Evolutionary conservation across 2,329 filamentous ascomycete species (phyloP).

Genomic region (Fusarium mundagurra): DNA sequence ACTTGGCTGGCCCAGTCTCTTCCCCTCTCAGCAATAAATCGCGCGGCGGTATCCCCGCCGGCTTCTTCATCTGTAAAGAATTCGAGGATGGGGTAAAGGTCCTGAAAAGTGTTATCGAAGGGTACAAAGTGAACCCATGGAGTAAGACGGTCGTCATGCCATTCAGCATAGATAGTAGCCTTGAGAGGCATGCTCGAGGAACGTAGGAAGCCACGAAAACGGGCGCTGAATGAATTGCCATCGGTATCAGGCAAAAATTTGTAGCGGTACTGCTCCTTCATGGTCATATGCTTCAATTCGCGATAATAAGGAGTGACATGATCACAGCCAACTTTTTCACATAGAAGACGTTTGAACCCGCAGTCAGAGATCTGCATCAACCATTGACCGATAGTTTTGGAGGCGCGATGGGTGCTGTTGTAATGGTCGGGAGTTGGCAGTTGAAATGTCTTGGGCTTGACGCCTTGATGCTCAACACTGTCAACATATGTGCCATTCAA

Average conservation of each 20-base stretch:
- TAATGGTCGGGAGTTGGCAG: conserved; percentile 57
- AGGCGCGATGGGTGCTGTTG: conserved; percentile 50
- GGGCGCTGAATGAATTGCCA: conserved; percentile 71
- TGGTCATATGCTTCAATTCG: conserved; percentile 48
- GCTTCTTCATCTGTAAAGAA: conserved; percentile 67
- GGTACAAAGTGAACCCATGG: conserved; percentile 80
- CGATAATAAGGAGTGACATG: conserved; percentile 52
- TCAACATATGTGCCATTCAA: conserved; percentile 69
- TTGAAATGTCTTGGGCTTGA: conserved; percentile 58
- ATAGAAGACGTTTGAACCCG: conserved; percentile 56
- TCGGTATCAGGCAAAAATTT: conserved; percentile 78
- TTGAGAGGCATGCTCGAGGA: conserved; percentile 75
- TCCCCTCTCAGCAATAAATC: conserved; percentile 67
- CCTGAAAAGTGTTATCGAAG: conserved; percentile 73
- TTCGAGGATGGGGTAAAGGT: conserved; percentile 72
- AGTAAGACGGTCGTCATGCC: conserved; percentile 75
- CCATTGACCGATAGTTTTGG: conserved; percentile 53
- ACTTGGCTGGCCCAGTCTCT: conserved; percentile 70
- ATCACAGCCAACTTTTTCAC: conserved; percentile 50
- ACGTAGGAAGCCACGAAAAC: conserved; percentile 71
- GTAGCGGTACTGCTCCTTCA: conserved; percentile 61
- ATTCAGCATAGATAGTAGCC: conserved; percentile 76
- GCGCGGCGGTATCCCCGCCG: conserved; percentile 64
- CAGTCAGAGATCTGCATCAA: conserved; percentile 52
- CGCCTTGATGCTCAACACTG: conserved; percentile 54